Percentiles rank a stretch among this genome's conserved stretches.
Conservation (phyloP, 1,284 basidiomycete species). For the Ganoderma leucocontextum region DNA sequence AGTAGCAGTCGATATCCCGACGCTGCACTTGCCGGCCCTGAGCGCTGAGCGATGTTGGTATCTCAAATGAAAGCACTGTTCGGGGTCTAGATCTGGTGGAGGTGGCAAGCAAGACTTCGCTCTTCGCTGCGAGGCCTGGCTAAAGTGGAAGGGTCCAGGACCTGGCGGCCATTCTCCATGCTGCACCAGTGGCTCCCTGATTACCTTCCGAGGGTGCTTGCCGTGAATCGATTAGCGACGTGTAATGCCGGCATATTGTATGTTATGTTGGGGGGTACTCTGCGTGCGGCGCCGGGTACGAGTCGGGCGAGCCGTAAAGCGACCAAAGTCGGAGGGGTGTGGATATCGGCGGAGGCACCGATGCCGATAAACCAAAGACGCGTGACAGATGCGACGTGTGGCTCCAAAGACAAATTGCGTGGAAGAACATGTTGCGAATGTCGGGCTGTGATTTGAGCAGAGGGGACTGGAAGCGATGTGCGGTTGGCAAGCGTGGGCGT, state of each 20-base stretch:
- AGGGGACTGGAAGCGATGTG: not conserved
- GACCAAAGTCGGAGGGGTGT: not conserved
- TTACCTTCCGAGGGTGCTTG: not conserved
- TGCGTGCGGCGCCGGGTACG: constrained; percentile 1
- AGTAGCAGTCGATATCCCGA: not conserved
- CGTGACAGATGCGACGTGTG: constrained; percentile 23
- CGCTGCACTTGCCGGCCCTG: not conserved
- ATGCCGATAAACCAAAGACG: not conserved
- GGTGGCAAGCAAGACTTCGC: not conserved
- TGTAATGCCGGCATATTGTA: constrained; percentile 1
- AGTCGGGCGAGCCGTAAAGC: not conserved
- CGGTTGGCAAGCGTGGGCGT: constrained; percentile 16
- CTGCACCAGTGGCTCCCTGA: not conserved
- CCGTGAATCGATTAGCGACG: not conserved
- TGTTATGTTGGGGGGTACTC: not conserved
- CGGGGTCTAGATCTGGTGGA: not conserved
- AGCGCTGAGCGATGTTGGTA: not conserved
- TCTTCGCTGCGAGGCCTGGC: not conserved
- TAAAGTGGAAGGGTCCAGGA: not conserved
- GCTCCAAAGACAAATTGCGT: constrained; percentile 3
- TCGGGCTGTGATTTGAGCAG: constrained; percentile 1
- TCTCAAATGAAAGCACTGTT: not conserved
- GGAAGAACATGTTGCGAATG: constrained; percentile 4
- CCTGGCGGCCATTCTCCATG: not conserved
- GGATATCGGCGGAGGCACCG: not conserved